These are phyloP conservation scores for Otatea glauca DNA, from an alignment of 176 grass and related monocot genomes.

Conservation along the genomic window DNA sequence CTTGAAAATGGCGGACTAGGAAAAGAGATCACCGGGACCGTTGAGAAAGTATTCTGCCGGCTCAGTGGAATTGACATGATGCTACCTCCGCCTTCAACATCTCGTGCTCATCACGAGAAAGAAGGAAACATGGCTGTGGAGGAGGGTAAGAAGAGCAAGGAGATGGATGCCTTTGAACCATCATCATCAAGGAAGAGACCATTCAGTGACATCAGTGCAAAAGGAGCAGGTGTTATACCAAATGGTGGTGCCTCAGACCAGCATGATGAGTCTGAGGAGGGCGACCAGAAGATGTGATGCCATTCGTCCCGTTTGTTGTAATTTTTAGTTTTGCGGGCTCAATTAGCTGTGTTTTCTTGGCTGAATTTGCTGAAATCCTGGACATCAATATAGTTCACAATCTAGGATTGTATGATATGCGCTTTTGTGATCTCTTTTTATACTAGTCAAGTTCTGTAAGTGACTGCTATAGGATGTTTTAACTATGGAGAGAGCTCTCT, in stretches of 20 bases:
- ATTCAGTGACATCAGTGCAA: constrained; percentile 40
- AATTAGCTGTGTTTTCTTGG: constrained; percentile 36
- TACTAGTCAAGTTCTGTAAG: constrained; percentile 20
- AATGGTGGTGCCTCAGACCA: constrained; percentile 42
- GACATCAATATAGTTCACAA: constrained; percentile 17
- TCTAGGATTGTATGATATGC: constrained; percentile 22
- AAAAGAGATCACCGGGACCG: constrained; percentile 79
- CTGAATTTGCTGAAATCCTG: neutral
- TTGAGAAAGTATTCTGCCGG: constrained; percentile 83
- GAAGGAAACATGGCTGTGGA: constrained; percentile 39
- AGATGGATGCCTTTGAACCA: constrained; percentile 36
- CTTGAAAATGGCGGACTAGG: constrained; percentile 71
- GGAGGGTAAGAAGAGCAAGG: constrained; percentile 50
- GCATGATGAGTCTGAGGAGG: constrained; percentile 48
- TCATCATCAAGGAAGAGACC: constrained; percentile 63
- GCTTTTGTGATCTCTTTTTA: constrained; percentile 23
- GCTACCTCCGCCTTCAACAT: constrained; percentile 40
- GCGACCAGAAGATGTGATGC: constrained; percentile 44
- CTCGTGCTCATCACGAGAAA: constrained; percentile 41
- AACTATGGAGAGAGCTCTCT: neutral
- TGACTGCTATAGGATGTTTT: constrained; percentile 16
- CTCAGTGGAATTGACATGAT: constrained; percentile 55
- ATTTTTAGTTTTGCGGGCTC: constrained; percentile 19
- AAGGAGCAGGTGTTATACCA: constrained; percentile 36
- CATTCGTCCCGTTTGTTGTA: neutral